Base-by-base conservation (phyloP, 225 moss, liverwort and hornwort genomes). In the Lunularia cruciata region DNA sequence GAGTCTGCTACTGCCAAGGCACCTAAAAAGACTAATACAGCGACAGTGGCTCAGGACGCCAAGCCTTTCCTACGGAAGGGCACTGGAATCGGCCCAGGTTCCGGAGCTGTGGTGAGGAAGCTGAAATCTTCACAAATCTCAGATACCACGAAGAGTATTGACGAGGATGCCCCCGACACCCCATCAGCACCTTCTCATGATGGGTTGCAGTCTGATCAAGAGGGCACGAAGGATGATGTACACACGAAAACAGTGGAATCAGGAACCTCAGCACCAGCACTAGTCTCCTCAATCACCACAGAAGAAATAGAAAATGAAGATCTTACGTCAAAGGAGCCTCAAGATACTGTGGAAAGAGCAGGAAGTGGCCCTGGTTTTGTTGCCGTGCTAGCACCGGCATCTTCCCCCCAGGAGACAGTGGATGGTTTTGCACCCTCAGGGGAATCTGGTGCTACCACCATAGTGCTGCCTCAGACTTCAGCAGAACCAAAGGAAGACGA, bases 11-110 rank as follows among this genome's bases (percentile, higher is more conserved):
- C 67, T 27, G 73, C 55, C 38, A 88, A 83, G 60, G 20, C 74
- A 32, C 80, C 47, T 23, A 96, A 81, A 65, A 84, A 72, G 39
- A 55, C 52, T 30, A 40, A 54, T 36, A 35, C 79, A 11, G 70
- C 80, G 37, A 65, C 88, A 37, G 42, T 78, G 0, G 69, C 31
- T 26, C 78, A 78, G 59, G 96, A 96, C 63, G 86, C 90, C 0
- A 96, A 92, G 76, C 90, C 96, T 56, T 96, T 92, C 47, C 89
- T 96, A 12, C 87, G 92, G 15, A 96, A 96, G 77, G 96, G 96
- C 26, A 79, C 88, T 65, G 92, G 96, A 52, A 96, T 96, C 43
- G 90, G 90, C 60, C 96, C 96, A 42, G 92, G 92, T 70, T 80
- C 85, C 54, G 92, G 92, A 66, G 78, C 96, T 4, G 75, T 69